These are phyloP conservation scores for Hirsutella thompsonii DNA, from an alignment of 2,329 filamentous ascomycete genomes.

Conservation along the genomic window DNA sequence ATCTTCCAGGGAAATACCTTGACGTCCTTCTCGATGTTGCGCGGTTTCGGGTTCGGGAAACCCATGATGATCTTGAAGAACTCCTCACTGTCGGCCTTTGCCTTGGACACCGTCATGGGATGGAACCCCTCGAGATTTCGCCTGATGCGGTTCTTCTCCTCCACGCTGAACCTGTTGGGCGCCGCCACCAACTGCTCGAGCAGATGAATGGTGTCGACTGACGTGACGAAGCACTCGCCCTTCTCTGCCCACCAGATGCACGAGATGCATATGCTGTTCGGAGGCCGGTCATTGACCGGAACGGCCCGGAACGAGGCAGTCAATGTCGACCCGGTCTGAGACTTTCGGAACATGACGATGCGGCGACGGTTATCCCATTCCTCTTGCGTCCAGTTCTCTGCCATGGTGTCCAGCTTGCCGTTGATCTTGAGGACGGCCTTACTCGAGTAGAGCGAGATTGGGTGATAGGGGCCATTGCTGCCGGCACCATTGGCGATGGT, in stretches of 20 bases:
- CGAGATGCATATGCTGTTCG: constrained; percentile 85
- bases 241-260: constrained; percentile 97
- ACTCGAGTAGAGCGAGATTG: constrained; percentile 67
- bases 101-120: constrained; percentile 85
- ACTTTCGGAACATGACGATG: constrained; percentile 78
- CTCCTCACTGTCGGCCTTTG: constrained; percentile 81
- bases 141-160: constrained; percentile 96
- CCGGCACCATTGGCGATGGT: constrained; percentile 29
- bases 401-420: constrained; percentile 77
- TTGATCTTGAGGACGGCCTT: constrained; percentile 79
- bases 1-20: constrained; percentile 98
- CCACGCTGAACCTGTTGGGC: constrained; percentile 73
- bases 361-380: constrained; percentile 70
- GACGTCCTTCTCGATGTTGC: constrained; percentile 98
- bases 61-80: constrained; percentile 99
- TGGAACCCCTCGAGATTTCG: constrained; percentile 92
- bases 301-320: constrained; percentile 70
- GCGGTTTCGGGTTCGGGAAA: constrained; percentile 85
- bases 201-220: constrained; percentile 92
- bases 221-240: constrained; percentile 83
- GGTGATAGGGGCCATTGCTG: constrained; percentile 47
- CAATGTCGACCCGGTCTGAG: constrained; percentile 71
- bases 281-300: constrained; percentile 62
- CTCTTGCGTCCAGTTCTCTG: constrained; percentile 67
- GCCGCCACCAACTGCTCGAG: constrained; percentile 75